These are phyloP conservation scores for Solanum neorickii DNA, from an alignment of 257 asterid species.

Conservation along the genomic window DNA sequence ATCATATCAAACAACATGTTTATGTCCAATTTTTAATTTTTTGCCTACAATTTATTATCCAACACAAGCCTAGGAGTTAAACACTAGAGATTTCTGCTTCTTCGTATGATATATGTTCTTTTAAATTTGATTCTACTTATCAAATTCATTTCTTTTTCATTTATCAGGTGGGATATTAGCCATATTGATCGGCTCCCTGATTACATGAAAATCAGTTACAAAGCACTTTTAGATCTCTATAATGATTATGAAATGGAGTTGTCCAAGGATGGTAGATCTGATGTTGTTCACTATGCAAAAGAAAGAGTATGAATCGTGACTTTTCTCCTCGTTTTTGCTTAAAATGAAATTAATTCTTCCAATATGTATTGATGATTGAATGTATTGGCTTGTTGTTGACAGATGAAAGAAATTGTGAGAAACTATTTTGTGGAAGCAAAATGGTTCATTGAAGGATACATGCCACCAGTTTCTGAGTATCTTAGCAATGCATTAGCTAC, in stretches of 20 bases:
- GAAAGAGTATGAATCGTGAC: neutral
- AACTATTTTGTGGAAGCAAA: neutral
- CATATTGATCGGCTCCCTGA: neutral
- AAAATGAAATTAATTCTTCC: constrained; percentile 1
- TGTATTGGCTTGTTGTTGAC: neutral
- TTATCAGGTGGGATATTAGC: neutral
- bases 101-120: neutral
- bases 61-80: neutral
- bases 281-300: neutral
- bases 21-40: neutral
- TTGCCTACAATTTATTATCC: neutral
- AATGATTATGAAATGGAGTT: neutral
- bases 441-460: constrained; percentile 11
- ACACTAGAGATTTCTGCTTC: neutral
- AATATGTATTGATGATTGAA: constrained; percentile 11
- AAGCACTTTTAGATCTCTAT: neutral
- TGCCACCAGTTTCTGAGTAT: neutral
- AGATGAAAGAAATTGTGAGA: neutral
- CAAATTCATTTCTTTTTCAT: neutral
- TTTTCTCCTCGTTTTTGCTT: neutral
- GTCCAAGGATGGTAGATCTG: neutral
- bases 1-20: neutral
- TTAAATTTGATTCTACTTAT: neutral
- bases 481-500: neutral
- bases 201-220: neutral